Conservation (phyloP, 176 grass and related monocot genomes). For the Eragrostis nindensis region DNA sequence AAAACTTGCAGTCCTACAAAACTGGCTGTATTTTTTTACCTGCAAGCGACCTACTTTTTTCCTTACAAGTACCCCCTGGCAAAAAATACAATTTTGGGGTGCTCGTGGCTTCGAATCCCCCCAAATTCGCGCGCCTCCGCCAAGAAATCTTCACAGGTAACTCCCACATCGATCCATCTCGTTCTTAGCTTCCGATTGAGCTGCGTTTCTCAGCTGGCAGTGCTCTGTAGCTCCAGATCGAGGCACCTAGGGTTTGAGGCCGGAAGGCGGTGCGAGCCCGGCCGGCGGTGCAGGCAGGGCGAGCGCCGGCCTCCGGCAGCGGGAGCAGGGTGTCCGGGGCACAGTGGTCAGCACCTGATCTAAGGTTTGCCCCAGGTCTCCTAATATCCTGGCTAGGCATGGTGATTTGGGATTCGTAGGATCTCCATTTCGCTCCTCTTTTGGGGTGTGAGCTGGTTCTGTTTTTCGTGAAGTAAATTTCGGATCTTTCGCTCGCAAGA, state of each 20-base stretch:
- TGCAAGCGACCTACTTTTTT: slow-evolving; percentile 60
- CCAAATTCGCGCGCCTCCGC: slow-evolving; percentile 40
- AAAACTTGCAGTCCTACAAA: slow-evolving; percentile 50
- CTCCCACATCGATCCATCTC: slow-evolving; percentile 39
- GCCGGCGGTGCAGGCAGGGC: neutral
- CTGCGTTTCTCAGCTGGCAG: slow-evolving; percentile 16
- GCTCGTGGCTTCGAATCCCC: slow-evolving; percentile 45
- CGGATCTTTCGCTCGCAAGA: neutral
- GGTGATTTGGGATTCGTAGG: neutral
- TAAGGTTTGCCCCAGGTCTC: neutral
- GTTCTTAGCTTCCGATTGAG: slow-evolving; percentile 42
- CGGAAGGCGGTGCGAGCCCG: slow-evolving; percentile 2
- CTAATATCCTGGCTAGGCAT: neutral
- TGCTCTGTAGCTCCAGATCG: slow-evolving; percentile 28
- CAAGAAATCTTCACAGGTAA: slow-evolving; percentile 36
- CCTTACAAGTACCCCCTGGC: slow-evolving; percentile 53
- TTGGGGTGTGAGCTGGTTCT: slow-evolving; percentile 4
- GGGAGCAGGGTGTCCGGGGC: neutral
- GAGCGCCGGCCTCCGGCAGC: neutral
- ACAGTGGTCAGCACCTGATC: neutral
- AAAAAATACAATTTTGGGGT: slow-evolving; percentile 28
- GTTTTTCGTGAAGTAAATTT: slow-evolving; percentile 29
- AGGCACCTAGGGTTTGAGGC: slow-evolving; percentile 50
- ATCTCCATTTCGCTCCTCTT: neutral
- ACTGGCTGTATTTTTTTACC: slow-evolving; percentile 48